These are phyloP conservation scores for Aspergillus olivimuriae DNA, from an alignment of 495 filamentous ascomycete species.

Conservation along the genomic window DNA sequence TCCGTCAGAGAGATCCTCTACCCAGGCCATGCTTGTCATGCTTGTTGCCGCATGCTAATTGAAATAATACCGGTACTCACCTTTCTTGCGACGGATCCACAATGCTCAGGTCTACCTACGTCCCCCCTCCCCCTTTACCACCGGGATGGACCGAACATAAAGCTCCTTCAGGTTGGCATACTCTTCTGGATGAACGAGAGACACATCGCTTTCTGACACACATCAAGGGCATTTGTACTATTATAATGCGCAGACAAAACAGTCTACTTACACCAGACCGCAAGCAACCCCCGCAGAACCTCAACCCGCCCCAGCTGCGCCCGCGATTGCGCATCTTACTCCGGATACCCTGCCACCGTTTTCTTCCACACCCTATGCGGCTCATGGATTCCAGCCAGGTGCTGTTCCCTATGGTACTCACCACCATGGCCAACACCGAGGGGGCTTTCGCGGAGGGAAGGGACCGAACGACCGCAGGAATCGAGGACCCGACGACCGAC, in stretches of 20 bases:
- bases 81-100: too few species aligned
- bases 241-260: constrained; percentile 78
- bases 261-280: constrained; percentile 81
- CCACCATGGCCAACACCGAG: constrained; percentile 25
- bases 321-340: constrained; percentile 18
- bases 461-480: constrained; percentile 46
- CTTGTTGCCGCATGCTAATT: too few species aligned
- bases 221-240: constrained; percentile 73
- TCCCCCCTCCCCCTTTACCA: constrained; percentile 52
- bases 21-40: too few species aligned
- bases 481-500: constrained; percentile 66
- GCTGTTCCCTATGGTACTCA: constrained; percentile 10
- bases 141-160: constrained; percentile 90
- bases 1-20: too few species aligned
- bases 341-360: constrained; percentile 34
- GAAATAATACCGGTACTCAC: too few species aligned
- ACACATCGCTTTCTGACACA: constrained; percentile 10
- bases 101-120: constrained; percentile 42
- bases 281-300: constrained; percentile 27
- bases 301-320: constrained; percentile 17
- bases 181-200: neutral
- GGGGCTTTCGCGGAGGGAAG: constrained; percentile 43
- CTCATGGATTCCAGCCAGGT: constrained; percentile 19
- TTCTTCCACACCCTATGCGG: constrained; percentile 37
- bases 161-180: constrained; percentile 66